A percentile compares a stretch with the other conserved stretches of the same genome.
Evolutionary conservation across 495 filamentous ascomycete species (phyloP).

Genomic region (Penicillium goetzii): DNA sequence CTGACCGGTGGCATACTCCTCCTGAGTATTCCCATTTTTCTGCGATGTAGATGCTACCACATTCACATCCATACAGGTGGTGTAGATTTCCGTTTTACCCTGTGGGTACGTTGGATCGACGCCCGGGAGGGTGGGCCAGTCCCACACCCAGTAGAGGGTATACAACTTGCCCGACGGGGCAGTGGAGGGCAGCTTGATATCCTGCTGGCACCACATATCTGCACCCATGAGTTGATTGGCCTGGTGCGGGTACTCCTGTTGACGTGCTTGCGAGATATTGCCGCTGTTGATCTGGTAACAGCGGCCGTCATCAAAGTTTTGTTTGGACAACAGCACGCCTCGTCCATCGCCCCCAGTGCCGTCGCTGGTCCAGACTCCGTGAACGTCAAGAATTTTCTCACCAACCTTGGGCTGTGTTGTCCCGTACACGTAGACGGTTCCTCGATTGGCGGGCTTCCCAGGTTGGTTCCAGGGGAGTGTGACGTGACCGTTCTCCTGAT

Average conservation of each 20-base stretch:
- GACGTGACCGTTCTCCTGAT: slow-evolving; percentile 89
- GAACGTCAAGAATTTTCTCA: slow-evolving; percentile 69
- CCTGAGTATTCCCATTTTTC: slow-evolving; percentile 7
- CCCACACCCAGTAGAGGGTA: slow-evolving; percentile 92
- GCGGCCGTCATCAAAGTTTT: slow-evolving; percentile 80
- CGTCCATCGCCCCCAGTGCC: slow-evolving; percentile 77
- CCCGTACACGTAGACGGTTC: slow-evolving; percentile 81
- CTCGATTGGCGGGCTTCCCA: slow-evolving; percentile 68
- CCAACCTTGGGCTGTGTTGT: slow-evolving; percentile 65
- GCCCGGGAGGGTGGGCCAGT: slow-evolving; percentile 69
- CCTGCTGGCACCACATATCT: slow-evolving; percentile 75
- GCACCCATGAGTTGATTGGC: slow-evolving; percentile 49
- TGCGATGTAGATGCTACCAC: slow-evolving; percentile 45
- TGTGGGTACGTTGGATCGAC: slow-evolving; percentile 50
- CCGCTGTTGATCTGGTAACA: slow-evolving; percentile 72
- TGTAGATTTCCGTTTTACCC: slow-evolving; percentile 73
- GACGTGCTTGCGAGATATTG: slow-evolving; percentile 58
- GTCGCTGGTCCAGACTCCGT: slow-evolving; percentile 72
- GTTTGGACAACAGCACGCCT: slow-evolving; percentile 70
- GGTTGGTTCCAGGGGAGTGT: slow-evolving; percentile 61
- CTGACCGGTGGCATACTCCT: slow-evolving; percentile 36
- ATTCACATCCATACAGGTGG: slow-evolving; percentile 78
- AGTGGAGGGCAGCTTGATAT: slow-evolving; percentile 68
- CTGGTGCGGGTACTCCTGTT: slow-evolving; percentile 51
- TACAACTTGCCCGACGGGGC: slow-evolving; percentile 56